A percentile compares a stretch with the other conserved stretches of the same genome.
Evolutionary conservation across 495 filamentous ascomycete genomes (phyloP).

Genomic region (Penicillium bovifimosum): DNA sequence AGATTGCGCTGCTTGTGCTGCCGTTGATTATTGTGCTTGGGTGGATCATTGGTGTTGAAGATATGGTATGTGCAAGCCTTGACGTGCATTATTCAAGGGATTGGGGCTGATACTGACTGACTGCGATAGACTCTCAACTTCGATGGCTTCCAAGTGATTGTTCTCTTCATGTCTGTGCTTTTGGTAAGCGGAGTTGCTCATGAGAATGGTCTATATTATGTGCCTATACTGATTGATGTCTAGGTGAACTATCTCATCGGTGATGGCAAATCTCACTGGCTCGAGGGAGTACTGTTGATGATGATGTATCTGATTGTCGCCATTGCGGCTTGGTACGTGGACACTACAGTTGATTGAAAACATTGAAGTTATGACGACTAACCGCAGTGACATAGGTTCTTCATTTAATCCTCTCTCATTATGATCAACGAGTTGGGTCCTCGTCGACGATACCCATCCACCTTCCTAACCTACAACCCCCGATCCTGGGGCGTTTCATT

Average conservation of each 20-base stretch:
- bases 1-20: slow-evolving; percentile 76
- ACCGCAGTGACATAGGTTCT: neutral
- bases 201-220: neutral
- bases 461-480: slow-evolving; percentile 3
- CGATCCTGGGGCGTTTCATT: slow-evolving; percentile 1
- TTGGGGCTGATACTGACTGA: slow-evolving; percentile 17
- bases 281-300: slow-evolving; percentile 70
- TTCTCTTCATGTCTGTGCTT: slow-evolving; percentile 72
- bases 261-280: slow-evolving; percentile 55
- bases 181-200: slow-evolving; percentile 32
- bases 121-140: slow-evolving; percentile 63
- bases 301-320: slow-evolving; percentile 73
- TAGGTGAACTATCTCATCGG: slow-evolving; percentile 76
- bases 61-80: slow-evolving; percentile 30
- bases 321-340: slow-evolving; percentile 47
- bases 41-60: slow-evolving; percentile 60
- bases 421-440: neutral
- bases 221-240: neutral
- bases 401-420: neutral
- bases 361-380: neutral
- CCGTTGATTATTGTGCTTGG: slow-evolving; percentile 74
- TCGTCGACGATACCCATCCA: neutral
- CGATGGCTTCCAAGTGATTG: slow-evolving; percentile 74
- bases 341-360: neutral
- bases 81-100: neutral